phyloP scores from a whole-genome alignment of 2,329 filamentous ascomycete species.

The Emmonsia crescens region DNA sequence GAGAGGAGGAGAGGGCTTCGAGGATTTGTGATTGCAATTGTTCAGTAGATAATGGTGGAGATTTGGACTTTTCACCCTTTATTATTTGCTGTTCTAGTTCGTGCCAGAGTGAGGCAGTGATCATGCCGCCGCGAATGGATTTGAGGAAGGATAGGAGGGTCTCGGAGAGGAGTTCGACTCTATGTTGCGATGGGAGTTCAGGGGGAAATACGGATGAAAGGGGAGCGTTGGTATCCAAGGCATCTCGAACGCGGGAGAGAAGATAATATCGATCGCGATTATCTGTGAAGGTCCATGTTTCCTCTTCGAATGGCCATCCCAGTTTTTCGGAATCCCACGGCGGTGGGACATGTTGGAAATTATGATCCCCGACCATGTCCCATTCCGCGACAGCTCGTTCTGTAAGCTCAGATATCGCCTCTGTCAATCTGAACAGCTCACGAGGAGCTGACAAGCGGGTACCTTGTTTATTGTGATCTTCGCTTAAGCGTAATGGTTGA shows the following conservation, averaged over 20 bases:
- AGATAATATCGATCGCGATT: slow-evolving; percentile 33
- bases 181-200: slow-evolving; percentile 52
- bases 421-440: slow-evolving; percentile 81
- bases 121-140: slow-evolving; percentile 67
- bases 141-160: slow-evolving; percentile 63
- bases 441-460: slow-evolving; percentile 66
- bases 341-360: slow-evolving; percentile 25
- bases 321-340: slow-evolving; percentile 43
- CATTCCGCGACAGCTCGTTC: slow-evolving; percentile 52
- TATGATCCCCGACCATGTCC: slow-evolving; percentile 42
- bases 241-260: slow-evolving; percentile 43
- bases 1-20: slow-evolving; percentile 59
- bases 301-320: slow-evolving; percentile 50
- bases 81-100: slow-evolving; percentile 50
- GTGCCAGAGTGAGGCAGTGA: slow-evolving; percentile 60
- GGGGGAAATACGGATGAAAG: slow-evolving; percentile 52
- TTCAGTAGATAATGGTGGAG: slow-evolving; percentile 36
- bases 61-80: slow-evolving; percentile 40
- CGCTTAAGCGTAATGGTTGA: slow-evolving; percentile 27
- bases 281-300: slow-evolving; percentile 38
- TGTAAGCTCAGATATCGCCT: slow-evolving; percentile 55
- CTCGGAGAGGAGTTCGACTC: slow-evolving; percentile 64
- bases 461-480: slow-evolving; percentile 29
- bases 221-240: slow-evolving; percentile 59
- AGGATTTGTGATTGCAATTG: slow-evolving; percentile 54